A percentile compares a stretch with the other conserved stretches of the same genome.
These are phyloP conservation scores for Fusarium sp. DNA, from an alignment of 2,329 filamentous ascomycete species.

Conservation along the genomic window DNA sequence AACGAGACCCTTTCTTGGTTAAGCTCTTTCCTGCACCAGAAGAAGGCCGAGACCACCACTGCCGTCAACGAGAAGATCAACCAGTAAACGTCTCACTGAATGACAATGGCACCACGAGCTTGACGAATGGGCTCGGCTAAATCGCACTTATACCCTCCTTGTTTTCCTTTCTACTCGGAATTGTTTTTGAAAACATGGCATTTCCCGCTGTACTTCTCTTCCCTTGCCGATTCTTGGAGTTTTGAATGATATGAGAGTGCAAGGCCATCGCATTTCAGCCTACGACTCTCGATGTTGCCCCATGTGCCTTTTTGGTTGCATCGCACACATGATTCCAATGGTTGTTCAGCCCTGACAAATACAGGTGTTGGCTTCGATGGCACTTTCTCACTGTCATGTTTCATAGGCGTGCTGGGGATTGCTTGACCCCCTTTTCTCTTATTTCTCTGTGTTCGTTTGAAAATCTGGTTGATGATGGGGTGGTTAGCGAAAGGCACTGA, in stretches of 20 bases:
- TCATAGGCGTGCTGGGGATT: neutral
- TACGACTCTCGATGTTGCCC: slow-evolving; percentile 1
- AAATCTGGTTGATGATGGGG: neutral
- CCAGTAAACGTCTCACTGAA: slow-evolving; percentile 51
- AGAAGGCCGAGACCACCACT: slow-evolving; percentile 73
- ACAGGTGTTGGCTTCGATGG: neutral
- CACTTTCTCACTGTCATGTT: neutral
- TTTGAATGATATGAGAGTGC: slow-evolving; percentile 4
- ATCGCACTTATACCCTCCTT: slow-evolving; percentile 43
- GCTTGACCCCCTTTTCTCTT: neutral
- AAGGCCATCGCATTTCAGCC: slow-evolving; percentile 8
- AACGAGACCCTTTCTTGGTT: slow-evolving; percentile 74
- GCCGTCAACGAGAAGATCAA: slow-evolving; percentile 64
- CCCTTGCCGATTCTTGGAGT: slow-evolving; percentile 19
- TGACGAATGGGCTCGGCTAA: slow-evolving; percentile 26
- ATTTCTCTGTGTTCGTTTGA: slow-evolving; percentile 1
- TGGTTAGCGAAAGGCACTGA: neutral
- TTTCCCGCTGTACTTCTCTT: slow-evolving; percentile 24
- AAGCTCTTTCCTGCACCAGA: slow-evolving; percentile 67
- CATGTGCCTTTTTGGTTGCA: slow-evolving; percentile 7
- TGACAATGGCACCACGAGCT: slow-evolving; percentile 11
- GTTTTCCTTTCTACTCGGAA: slow-evolving; percentile 23
- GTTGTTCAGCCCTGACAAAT: slow-evolving; percentile 12
- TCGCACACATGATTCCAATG: slow-evolving; percentile 9
- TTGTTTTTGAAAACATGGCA: slow-evolving; percentile 12